Conservation (phyloP, 1,284 basidiomycete genomes). For the Mycosarcoma maydis region DNA sequence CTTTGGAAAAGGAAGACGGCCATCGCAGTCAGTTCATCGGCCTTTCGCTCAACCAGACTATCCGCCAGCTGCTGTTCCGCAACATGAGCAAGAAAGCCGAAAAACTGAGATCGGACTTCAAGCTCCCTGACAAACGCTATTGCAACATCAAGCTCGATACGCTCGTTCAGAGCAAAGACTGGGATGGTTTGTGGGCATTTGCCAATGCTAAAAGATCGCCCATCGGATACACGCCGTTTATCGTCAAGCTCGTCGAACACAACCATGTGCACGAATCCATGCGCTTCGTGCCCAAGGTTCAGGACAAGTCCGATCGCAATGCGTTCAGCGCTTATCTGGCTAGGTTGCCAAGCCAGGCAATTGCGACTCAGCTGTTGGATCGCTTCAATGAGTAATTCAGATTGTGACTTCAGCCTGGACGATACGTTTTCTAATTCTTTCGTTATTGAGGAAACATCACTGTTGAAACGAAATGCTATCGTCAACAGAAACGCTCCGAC, state of each 20-base stretch:
- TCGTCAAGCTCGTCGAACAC: constrained; percentile 53
- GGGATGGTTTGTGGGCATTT: constrained; percentile 54
- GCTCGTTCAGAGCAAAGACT: constrained; percentile 48
- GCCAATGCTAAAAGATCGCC: constrained; percentile 76
- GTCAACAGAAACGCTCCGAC: neutral
- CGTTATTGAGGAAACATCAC: too few species aligned
- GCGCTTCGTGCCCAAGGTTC: constrained; percentile 49
- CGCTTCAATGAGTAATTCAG: constrained; percentile 22
- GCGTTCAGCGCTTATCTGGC: constrained; percentile 33
- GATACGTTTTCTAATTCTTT: too few species aligned
- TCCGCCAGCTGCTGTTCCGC: constrained; percentile 53
- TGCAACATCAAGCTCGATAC: constrained; percentile 55
- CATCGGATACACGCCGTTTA: constrained; percentile 77
- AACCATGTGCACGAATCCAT: constrained; percentile 54
- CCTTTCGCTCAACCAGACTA: constrained; percentile 59
- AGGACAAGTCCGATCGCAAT: constrained; percentile 52
- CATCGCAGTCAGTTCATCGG: constrained; percentile 66
- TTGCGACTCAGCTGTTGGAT: constrained; percentile 41
- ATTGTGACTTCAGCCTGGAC: too few species aligned
- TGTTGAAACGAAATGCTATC: too few species aligned
- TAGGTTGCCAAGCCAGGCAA: constrained; percentile 20
- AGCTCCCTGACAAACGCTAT: constrained; percentile 57
- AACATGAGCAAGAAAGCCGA: constrained; percentile 59
- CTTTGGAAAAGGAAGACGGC: constrained; percentile 85
- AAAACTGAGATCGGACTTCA: constrained; percentile 61